phyloP scores from a whole-genome alignment of 371 early-diverging fungal genomes.

The Rhizopus delemar region DNA sequence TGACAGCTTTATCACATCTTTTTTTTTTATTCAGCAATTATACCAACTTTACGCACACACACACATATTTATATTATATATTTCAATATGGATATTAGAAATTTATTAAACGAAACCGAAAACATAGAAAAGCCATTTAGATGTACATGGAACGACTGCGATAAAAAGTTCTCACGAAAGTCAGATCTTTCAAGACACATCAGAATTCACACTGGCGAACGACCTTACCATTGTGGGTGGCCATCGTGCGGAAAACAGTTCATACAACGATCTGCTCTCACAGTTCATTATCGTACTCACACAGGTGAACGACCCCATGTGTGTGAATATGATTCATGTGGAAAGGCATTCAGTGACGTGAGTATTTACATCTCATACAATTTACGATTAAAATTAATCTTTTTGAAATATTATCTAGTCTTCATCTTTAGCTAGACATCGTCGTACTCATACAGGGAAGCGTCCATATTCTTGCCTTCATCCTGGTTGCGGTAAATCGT shows the following conservation, averaged over 20 bases:
- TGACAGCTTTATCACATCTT: no score
- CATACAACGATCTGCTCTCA: slow-evolving; percentile 81
- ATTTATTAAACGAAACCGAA: slow-evolving; percentile 41
- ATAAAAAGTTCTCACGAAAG: slow-evolving; percentile 77
- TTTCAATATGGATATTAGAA: slow-evolving; percentile 49
- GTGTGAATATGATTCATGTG: slow-evolving; percentile 62
- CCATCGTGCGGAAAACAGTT: slow-evolving; percentile 73
- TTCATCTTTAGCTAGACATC: slow-evolving; percentile 49
- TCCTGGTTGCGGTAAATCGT: slow-evolving; percentile 57
- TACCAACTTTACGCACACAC: background rate
- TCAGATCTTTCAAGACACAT: slow-evolving; percentile 77
- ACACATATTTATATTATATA: no score
- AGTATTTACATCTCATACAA: slow-evolving; percentile 16
- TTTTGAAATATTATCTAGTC: slow-evolving; percentile 24
- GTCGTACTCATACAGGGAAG: slow-evolving; percentile 54
- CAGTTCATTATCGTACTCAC: slow-evolving; percentile 77
- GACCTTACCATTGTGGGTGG: slow-evolving; percentile 67
- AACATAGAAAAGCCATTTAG: slow-evolving; percentile 52
- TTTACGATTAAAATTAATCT: background rate
- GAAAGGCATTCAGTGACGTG: slow-evolving; percentile 64
- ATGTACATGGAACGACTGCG: slow-evolving; percentile 67
- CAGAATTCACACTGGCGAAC: slow-evolving; percentile 74
- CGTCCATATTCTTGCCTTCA: slow-evolving; percentile 49
- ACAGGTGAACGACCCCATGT: slow-evolving; percentile 79
- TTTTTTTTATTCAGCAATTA: background rate